phyloP scores from a whole-genome alignment of 2,329 filamentous ascomycete genomes.

The Scopulariopsis brevicaulis region DNA sequence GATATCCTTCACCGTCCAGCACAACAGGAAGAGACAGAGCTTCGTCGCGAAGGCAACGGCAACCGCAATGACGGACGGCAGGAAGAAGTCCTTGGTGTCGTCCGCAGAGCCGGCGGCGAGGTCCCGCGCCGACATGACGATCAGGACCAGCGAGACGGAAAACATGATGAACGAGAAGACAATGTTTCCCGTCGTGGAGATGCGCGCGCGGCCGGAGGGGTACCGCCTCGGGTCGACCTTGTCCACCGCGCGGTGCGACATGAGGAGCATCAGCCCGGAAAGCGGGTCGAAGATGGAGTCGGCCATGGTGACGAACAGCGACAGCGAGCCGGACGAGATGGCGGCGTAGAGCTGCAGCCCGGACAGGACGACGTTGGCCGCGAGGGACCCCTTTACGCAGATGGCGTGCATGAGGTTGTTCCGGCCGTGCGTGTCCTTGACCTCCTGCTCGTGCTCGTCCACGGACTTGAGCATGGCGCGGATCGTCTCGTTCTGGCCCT shows the following conservation, averaged over 20 bases:
- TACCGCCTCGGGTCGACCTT: conserved; percentile 78
- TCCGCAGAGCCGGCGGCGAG: conserved; percentile 40
- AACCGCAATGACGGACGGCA: conserved; percentile 79
- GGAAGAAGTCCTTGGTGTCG: conserved; percentile 55
- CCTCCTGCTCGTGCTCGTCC: conserved; percentile 76
- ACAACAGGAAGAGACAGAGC: conserved; percentile 75
- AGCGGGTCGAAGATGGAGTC: conserved; percentile 90
- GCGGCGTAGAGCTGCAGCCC: conserved; percentile 82
- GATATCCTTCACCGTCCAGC: conserved; percentile 79
- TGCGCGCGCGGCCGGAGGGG: conserved; percentile 82
- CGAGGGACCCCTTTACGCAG: conserved; percentile 56
- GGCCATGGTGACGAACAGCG: conserved; percentile 94
- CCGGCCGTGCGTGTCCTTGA: conserved; percentile 66
- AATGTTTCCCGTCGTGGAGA: conserved; percentile 94
- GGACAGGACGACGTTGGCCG: conserved; percentile 70
- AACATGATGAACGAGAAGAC: conserved; percentile 96
- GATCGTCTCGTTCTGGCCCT: conserved; percentile 86
- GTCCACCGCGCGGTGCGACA: conserved; percentile 79
- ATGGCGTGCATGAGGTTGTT: conserved; percentile 63
- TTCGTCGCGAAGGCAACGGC: conserved; percentile 78
- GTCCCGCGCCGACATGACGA: conserved; percentile 73
- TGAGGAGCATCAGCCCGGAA: conserved; percentile 76
- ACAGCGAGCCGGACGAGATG: conserved; percentile 76
- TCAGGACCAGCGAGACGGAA: conserved; percentile 80
- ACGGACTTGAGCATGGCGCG: conserved; percentile 85